Evolutionary conservation across 345 rosid genomes (phyloP).

Genomic region (Citrus australasica): DNA sequence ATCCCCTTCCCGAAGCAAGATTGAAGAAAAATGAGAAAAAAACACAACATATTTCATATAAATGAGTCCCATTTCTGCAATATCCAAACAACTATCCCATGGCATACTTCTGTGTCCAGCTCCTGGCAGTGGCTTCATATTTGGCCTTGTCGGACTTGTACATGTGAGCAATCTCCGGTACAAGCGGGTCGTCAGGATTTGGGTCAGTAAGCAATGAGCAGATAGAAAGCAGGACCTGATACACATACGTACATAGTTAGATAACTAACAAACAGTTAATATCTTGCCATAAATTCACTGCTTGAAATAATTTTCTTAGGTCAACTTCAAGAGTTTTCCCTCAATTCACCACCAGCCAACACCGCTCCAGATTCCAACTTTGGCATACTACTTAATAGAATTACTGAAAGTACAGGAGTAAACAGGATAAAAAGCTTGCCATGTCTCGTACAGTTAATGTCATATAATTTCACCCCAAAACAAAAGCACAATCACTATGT

Average conservation of each 20-base stretch:
- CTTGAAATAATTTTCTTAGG: not conserved
- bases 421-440: not conserved
- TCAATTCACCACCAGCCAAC: not conserved
- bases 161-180: constrained; percentile 46
- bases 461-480: not conserved
- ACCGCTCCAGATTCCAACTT: not conserved
- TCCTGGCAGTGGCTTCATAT: constrained; percentile 38
- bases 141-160: constrained; percentile 36
- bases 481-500: not conserved
- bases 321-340: not conserved
- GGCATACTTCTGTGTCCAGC: constrained; percentile 48
- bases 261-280: not conserved
- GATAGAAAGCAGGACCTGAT: constrained; percentile 40
- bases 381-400: not conserved
- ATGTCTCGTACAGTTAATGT: not conserved
- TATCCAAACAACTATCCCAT: constrained; percentile 26
- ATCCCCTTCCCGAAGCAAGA: not conserved
- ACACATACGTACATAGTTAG: not conserved
- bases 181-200: constrained; percentile 46
- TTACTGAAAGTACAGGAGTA: not conserved
- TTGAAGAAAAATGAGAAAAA: not conserved
- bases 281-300: not conserved
- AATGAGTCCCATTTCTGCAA: not conserved
- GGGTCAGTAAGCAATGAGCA: constrained; percentile 43
- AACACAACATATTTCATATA: not conserved